These are phyloP conservation scores for Yamadazyma jaroonii DNA, from an alignment of 1,139 yeast species.

Conservation along the genomic window DNA sequence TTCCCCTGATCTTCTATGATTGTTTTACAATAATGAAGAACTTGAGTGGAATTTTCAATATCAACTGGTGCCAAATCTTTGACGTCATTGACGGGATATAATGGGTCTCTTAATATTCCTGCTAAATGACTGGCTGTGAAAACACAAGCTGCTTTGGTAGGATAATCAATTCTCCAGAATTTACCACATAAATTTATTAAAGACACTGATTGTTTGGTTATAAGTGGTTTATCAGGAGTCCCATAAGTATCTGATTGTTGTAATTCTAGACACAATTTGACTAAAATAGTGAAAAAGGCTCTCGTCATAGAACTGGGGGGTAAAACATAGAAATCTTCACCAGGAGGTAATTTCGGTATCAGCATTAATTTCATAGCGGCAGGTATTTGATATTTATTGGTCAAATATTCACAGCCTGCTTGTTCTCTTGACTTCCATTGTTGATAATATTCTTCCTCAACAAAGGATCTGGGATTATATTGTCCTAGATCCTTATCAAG, in stretches of 20 bases:
- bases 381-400: constrained; percentile 39
- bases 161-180: constrained; percentile 59
- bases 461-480: constrained; percentile 42
- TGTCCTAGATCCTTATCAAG: constrained; percentile 42
- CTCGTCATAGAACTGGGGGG: constrained; percentile 36
- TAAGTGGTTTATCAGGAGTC: constrained; percentile 21
- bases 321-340: constrained; percentile 38
- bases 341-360: constrained; percentile 29
- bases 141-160: constrained; percentile 51
- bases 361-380: constrained; percentile 30
- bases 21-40: constrained; percentile 28
- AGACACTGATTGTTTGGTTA: constrained; percentile 38
- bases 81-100: constrained; percentile 20
- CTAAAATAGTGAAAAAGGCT: constrained; percentile 26
- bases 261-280: constrained; percentile 26
- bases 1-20: constrained; percentile 31
- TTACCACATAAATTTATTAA: constrained; percentile 46
- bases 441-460: constrained; percentile 35
- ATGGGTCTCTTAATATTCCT: constrained; percentile 33
- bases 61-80: constrained; percentile 31
- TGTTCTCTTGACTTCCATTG: constrained; percentile 53
- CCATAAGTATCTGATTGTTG: constrained; percentile 14
- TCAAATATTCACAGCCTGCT: constrained; percentile 32
- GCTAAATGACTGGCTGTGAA: constrained; percentile 53
- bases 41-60: constrained; percentile 23